These are phyloP conservation scores for Wallacemonas sp. DNA, from an alignment of 208 protist genomes.

Conservation along the genomic window DNA sequence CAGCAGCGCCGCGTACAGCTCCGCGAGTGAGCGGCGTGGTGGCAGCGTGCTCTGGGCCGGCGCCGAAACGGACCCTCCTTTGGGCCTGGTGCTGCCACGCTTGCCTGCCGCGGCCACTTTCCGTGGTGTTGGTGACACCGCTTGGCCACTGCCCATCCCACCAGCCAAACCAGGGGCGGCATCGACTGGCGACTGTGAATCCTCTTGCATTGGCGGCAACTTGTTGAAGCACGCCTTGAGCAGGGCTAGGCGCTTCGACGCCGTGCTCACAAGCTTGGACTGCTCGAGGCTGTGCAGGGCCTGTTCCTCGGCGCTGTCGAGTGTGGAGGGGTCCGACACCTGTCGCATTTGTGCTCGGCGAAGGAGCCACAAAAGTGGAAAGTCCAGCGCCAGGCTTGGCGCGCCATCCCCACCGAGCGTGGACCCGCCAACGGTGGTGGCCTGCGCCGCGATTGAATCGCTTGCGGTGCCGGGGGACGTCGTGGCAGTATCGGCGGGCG, in stretches of 20 bases:
- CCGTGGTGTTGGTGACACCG: background rate
- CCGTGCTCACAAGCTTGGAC: slow-evolving; percentile 31
- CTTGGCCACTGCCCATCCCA: background rate
- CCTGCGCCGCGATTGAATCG: slow-evolving; percentile 23
- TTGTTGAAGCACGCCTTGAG: slow-evolving; percentile 52
- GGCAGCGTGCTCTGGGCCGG: background rate
- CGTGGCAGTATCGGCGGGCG: background rate
- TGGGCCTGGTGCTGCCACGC: background rate
- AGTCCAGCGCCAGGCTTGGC: slow-evolving; percentile 68
- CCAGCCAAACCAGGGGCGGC: background rate
- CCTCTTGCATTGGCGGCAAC: slow-evolving; percentile 35
- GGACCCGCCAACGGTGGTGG: no score
- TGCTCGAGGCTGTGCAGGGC: slow-evolving; percentile 56
- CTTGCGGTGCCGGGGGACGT: slow-evolving; percentile 5
- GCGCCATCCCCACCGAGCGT: no score
- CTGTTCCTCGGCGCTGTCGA: slow-evolving; percentile 37
- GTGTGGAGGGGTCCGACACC: slow-evolving; percentile 22
- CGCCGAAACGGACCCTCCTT: background rate
- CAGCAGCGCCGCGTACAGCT: slow-evolving; percentile 70
- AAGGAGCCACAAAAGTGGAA: slow-evolving; percentile 50
- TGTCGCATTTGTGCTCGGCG: slow-evolving; percentile 35
- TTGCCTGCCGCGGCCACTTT: background rate
- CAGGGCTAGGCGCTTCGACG: slow-evolving; percentile 40
- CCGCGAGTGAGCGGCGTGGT: slow-evolving; percentile 35
- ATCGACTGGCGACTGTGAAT: no score